Evolutionary conservation across 352 stramenopile genomes (phyloP).

Genomic region (Phytopythium kandeliae): DNA sequence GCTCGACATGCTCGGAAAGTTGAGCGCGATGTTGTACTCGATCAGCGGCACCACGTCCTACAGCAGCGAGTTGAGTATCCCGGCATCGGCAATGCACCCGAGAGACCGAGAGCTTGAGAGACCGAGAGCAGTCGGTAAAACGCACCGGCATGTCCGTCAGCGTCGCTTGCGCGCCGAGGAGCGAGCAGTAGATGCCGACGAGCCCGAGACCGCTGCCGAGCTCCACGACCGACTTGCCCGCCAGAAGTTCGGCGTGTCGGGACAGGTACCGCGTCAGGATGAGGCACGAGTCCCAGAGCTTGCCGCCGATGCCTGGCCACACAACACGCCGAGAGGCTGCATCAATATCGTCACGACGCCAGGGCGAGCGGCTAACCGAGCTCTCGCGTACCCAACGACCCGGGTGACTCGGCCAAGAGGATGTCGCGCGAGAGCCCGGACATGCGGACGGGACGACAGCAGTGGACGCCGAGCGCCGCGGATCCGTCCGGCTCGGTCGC

Average conservation of each 20-base stretch:
- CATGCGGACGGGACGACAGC: conserved; percentile 57
- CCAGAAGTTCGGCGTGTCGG: conserved; percentile 26
- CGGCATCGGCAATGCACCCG: too few relatives aligned
- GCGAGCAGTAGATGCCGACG: conserved; percentile 67
- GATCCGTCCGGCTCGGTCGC: conserved; percentile 13
- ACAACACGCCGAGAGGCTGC: conserved; percentile 3
- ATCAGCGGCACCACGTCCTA: conserved; percentile 69
- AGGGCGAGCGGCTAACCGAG: too few relatives aligned
- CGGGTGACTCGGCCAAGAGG: conserved; percentile 67
- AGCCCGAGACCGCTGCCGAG: conserved; percentile 70
- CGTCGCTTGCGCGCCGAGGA: conserved; percentile 53
- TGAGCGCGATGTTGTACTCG: conserved; percentile 72
- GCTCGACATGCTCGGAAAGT: conserved; percentile 21
- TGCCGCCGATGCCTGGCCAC: conserved; percentile 63
- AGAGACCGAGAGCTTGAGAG: too few relatives aligned
- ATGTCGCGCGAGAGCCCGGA: conserved; percentile 43
- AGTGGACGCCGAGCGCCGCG: conserved; percentile 56
- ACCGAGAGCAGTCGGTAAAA: too few relatives aligned
- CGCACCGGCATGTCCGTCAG: conserved; percentile 66
- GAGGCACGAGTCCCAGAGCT: conserved; percentile 79
- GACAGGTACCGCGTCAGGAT: conserved; percentile 64
- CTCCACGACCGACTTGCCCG: conserved; percentile 51
- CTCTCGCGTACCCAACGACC: conserved; percentile 52
- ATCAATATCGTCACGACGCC: too few relatives aligned
- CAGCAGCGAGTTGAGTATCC: conserved; percentile 6